Conservation (phyloP, 2,329 filamentous ascomycete species). For the Epichloe glyceriae region DNA sequence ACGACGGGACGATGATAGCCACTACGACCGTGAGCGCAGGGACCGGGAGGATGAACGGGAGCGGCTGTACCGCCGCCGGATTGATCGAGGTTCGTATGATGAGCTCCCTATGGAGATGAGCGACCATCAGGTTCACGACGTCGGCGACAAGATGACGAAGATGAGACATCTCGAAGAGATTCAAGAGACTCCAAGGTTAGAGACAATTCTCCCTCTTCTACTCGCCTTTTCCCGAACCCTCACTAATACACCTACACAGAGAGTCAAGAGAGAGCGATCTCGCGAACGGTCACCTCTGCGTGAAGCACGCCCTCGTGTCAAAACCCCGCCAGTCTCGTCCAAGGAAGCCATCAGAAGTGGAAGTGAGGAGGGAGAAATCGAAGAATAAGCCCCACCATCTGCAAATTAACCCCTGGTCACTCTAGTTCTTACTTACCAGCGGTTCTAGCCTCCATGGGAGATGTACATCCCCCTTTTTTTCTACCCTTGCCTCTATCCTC, state of each 20-base stretch:
- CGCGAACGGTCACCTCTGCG: constrained; percentile 49
- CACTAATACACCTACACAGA: constrained; percentile 28
- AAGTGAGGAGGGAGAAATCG: constrained; percentile 96
- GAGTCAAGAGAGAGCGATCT: constrained; percentile 42
- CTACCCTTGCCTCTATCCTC: background rate
- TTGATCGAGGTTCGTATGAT: constrained; percentile 64
- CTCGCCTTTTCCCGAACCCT: background rate
- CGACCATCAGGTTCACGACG: constrained; percentile 54
- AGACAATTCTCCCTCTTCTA: background rate
- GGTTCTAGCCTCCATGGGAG: constrained; percentile 2
- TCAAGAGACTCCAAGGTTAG: constrained; percentile 56
- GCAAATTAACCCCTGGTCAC: background rate
- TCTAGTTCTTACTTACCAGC: constrained; percentile 2
- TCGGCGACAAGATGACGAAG: constrained; percentile 66
- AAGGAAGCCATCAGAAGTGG: constrained; percentile 49
- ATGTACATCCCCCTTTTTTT: background rate
- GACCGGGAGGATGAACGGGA: constrained; percentile 87
- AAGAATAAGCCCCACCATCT: constrained; percentile 36
- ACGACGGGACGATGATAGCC: constrained; percentile 49
- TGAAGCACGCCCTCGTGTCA: constrained; percentile 43
- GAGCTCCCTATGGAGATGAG: constrained; percentile 80
- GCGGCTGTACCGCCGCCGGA: constrained; percentile 69
- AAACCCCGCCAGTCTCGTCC: constrained; percentile 32
- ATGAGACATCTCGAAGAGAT: constrained; percentile 50
- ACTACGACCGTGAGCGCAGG: constrained; percentile 76